Evolutionary conservation across 2,329 filamentous ascomycete genomes (phyloP).

Genomic region (Periglandula ipomoeae): DNA sequence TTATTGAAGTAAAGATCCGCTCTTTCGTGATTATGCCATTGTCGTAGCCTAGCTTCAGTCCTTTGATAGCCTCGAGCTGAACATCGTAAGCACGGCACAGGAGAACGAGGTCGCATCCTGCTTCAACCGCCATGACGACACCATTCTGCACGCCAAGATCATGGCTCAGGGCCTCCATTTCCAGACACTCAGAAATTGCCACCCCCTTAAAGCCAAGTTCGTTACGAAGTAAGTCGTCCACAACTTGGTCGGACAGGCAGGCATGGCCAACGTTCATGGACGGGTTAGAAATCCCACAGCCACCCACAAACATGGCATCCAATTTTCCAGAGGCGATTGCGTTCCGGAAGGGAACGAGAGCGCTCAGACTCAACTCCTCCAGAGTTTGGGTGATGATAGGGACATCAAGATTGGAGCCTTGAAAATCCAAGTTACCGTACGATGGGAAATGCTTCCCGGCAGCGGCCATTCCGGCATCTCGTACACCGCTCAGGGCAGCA

Average conservation of each 20-base stretch:
- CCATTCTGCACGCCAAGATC: slow-evolving; percentile 96
- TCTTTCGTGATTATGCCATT: slow-evolving; percentile 80
- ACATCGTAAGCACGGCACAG: slow-evolving; percentile 81
- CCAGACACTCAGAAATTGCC: slow-evolving; percentile 87
- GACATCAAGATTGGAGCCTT: slow-evolving; percentile 83
- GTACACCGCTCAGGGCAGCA: slow-evolving; percentile 84
- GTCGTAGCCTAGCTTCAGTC: slow-evolving; percentile 79
- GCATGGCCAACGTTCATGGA: slow-evolving; percentile 95
- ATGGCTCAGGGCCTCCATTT: slow-evolving; percentile 93
- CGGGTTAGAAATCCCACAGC: slow-evolving; percentile 83
- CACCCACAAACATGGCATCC: slow-evolving; percentile 93
- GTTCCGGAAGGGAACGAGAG: slow-evolving; percentile 83
- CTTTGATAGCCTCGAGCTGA: slow-evolving; percentile 85
- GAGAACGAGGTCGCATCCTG: slow-evolving; percentile 85
- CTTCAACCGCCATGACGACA: slow-evolving; percentile 94
- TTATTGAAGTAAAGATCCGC: slow-evolving; percentile 71
- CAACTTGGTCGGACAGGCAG: slow-evolving; percentile 85
- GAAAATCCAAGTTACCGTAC: slow-evolving; percentile 89
- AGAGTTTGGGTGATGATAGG: slow-evolving; percentile 93
- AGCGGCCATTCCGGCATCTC: slow-evolving; percentile 79
- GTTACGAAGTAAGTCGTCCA: slow-evolving; percentile 79
- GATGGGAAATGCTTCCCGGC: slow-evolving; percentile 96
- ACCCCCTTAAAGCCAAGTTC: slow-evolving; percentile 87
- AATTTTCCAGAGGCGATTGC: slow-evolving; percentile 73
- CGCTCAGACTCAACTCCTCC: slow-evolving; percentile 86